A percentile compares a stretch with the other conserved stretches of the same genome.
phyloP scores from a whole-genome alignment of 169 alveolate species.

The Cryptosporidium ubiquitum region DNA sequence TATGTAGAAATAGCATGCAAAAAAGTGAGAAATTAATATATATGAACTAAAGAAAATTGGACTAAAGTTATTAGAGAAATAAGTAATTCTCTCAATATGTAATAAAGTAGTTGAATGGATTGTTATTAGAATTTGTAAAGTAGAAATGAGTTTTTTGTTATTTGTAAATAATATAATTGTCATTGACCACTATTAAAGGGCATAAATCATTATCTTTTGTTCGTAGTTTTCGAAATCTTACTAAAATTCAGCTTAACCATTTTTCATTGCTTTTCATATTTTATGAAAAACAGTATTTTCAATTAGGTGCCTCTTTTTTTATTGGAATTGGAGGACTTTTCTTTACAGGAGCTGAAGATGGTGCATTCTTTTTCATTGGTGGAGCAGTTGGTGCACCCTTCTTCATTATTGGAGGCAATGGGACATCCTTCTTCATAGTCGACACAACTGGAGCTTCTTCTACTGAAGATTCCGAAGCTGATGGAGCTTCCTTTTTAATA shows the following conservation, averaged over 20 bases:
- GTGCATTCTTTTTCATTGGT: slow-evolving; percentile 15
- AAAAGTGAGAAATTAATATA: not conserved
- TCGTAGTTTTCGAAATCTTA: not conserved
- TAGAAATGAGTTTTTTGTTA: not conserved
- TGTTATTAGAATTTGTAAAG: not conserved
- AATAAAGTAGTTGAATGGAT: not conserved
- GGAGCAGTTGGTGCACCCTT: not conserved
- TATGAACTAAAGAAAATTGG: not conserved
- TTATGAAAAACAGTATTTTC: not conserved
- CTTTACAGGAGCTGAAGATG: slow-evolving; percentile 1
- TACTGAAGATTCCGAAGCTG: not conserved
- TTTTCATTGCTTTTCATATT: too few species aligned
- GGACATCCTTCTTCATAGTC: not conserved
- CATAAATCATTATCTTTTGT: not conserved
- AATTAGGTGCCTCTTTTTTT: not conserved
- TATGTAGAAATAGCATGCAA: not conserved
- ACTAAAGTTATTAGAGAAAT: not conserved
- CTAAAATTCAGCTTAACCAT: too few species aligned
- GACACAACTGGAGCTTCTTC: not conserved
- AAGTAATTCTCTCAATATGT: not conserved
- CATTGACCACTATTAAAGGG: not conserved
- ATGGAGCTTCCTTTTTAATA: too few species aligned
- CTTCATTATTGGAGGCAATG: not conserved
- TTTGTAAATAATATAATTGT: not conserved
- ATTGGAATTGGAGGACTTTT: slow-evolving; percentile 39